phyloP scores from a whole-genome alignment of 805 yeast genomes.

The Ogataea polymorpha region DNA sequence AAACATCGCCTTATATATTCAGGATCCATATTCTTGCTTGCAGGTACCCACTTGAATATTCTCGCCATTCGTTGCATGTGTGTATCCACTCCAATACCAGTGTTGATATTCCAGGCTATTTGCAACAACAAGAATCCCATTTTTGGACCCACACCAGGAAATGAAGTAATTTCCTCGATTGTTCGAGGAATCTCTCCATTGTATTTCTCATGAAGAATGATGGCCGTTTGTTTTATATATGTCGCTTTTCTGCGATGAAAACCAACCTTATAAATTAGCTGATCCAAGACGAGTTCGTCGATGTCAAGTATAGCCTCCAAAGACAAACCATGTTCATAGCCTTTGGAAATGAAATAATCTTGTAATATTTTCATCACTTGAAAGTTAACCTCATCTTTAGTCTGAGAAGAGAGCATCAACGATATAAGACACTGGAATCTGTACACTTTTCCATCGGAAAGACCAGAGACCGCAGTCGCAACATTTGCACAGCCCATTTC shows the following conservation, averaged over 20 bases:
- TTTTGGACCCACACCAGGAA: constrained; percentile 96
- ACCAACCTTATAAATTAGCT: constrained; percentile 74
- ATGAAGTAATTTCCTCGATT: constrained; percentile 56
- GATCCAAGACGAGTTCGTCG: constrained; percentile 57
- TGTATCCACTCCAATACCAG: constrained; percentile 93
- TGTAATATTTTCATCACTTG: constrained; percentile 67
- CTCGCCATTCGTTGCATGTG: constrained; percentile 80
- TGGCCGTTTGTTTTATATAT: constrained; percentile 62
- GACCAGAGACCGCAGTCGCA: constrained; percentile 41
- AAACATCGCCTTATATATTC: constrained; percentile 69
- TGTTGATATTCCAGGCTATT: constrained; percentile 71
- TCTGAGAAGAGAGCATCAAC: constrained; percentile 85
- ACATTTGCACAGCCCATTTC: constrained; percentile 77
- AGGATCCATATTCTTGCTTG: constrained; percentile 52
- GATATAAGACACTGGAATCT: constrained; percentile 77
- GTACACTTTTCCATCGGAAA: constrained; percentile 38
- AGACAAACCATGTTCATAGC: constrained; percentile 50
- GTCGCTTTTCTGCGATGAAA: constrained; percentile 79
- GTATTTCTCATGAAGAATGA: constrained; percentile 46
- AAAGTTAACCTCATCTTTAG: constrained; percentile 83
- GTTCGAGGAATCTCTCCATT: constrained; percentile 72
- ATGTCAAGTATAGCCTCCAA: constrained; percentile 50
- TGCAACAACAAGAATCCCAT: constrained; percentile 85
- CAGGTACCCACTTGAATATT: constrained; percentile 76
- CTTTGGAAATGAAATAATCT: constrained; percentile 37